phyloP scores from a whole-genome alignment of 148 eudicot genomes.

The Chenopodium formosanum region DNA sequence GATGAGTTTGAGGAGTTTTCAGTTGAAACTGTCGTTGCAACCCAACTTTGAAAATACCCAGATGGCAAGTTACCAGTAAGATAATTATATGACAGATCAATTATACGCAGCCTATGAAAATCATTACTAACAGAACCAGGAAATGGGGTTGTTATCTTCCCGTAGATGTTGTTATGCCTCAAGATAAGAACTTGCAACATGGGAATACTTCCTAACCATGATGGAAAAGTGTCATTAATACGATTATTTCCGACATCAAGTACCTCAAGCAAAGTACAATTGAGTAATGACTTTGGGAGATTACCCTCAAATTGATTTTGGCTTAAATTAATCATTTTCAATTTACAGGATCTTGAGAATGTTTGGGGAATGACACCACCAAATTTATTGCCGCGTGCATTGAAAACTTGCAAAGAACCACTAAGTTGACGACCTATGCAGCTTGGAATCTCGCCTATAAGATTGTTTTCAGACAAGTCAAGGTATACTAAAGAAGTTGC shows the following conservation, averaged over 20 bases:
- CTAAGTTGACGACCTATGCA: slow-evolving; percentile 29
- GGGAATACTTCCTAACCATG: slow-evolving; percentile 36
- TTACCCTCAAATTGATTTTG: slow-evolving; percentile 18
- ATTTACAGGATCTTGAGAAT: neutral
- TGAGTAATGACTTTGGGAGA: slow-evolving; percentile 27
- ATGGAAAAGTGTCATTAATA: slow-evolving; percentile 39
- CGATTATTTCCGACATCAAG: slow-evolving; percentile 34
- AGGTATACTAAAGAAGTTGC: slow-evolving; percentile 13
- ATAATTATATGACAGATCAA: too few species aligned
- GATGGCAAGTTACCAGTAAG: too few species aligned
- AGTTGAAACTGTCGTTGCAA: too few species aligned
- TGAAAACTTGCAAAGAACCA: slow-evolving; percentile 12
- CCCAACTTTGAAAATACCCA: too few species aligned
- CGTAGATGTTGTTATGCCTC: too few species aligned
- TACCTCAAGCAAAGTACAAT: slow-evolving; percentile 25
- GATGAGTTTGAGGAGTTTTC: too few species aligned
- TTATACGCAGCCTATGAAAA: too few species aligned
- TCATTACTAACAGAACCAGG: too few species aligned
- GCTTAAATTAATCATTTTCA: slow-evolving; percentile 26
- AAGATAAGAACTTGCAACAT: slow-evolving; percentile 15
- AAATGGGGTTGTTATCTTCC: too few species aligned
- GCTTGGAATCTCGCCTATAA: slow-evolving; percentile 29
- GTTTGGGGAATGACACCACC: slow-evolving; percentile 13
- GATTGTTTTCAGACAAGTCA: slow-evolving; percentile 28
- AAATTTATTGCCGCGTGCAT: slow-evolving; percentile 21